Percentiles rank a stretch among this genome's conserved stretches.
phyloP scores from a whole-genome alignment of 345 rosid genomes.

The Populus pruinosa region DNA sequence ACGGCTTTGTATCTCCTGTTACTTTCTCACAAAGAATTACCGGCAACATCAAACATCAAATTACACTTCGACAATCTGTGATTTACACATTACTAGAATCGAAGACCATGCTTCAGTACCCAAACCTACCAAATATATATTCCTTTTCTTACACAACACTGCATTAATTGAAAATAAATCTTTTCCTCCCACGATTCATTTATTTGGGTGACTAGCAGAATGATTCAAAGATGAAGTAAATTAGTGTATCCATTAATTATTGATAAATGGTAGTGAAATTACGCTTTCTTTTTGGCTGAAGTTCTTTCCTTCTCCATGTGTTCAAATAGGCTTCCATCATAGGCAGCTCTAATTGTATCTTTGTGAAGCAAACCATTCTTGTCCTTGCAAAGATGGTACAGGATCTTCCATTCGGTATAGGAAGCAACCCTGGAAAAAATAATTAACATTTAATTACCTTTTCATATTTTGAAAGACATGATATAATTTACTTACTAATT shows the following conservation, averaged over 20 bases:
- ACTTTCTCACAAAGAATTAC: neutral
- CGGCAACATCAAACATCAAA: neutral
- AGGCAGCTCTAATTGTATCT: slow-evolving; percentile 58
- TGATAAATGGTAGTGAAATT: neutral
- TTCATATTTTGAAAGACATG: neutral
- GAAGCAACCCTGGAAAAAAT: slow-evolving; percentile 45
- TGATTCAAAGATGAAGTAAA: neutral
- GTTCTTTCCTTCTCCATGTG: slow-evolving; percentile 49
- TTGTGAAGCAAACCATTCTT: slow-evolving; percentile 58
- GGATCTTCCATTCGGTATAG: slow-evolving; percentile 68
- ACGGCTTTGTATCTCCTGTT: too few relatives aligned
- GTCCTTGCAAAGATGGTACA: slow-evolving; percentile 61
- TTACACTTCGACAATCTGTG: neutral
- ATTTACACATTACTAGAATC: neutral
- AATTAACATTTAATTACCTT: neutral
- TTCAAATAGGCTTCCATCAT: slow-evolving; percentile 79
- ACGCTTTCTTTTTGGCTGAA: slow-evolving; percentile 48
- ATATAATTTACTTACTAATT: neutral
- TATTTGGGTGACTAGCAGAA: neutral
- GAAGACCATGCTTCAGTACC: neutral
- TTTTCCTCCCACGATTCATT: neutral
- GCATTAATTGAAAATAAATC: neutral
- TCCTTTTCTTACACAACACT: slow-evolving; percentile 1
- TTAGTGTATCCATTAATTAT: neutral
- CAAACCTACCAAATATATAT: neutral